Conservation (phyloP, 2,329 filamentous ascomycete species). For the Fusarium illudens region DNA sequence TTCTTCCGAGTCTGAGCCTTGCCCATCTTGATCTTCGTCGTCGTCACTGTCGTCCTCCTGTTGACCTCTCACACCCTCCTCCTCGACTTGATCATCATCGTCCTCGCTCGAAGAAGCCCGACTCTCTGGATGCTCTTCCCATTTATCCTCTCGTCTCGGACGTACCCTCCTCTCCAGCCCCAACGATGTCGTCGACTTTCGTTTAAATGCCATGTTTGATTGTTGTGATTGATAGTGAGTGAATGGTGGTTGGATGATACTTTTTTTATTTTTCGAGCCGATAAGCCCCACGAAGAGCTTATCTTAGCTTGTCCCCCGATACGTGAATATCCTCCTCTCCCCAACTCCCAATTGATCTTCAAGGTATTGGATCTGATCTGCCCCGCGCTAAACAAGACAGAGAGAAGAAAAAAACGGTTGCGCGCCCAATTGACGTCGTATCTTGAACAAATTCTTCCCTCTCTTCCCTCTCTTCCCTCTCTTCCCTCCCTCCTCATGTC, state of each 20-base stretch:
- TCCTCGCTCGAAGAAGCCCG: conserved; percentile 42
- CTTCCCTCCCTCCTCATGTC: conserved; percentile 12
- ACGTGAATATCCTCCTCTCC: conserved; percentile 21
- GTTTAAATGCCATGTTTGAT: conserved; percentile 49
- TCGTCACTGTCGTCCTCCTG: conserved; percentile 44
- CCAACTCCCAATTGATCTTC: not conserved
- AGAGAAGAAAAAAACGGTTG: conserved; percentile 5
- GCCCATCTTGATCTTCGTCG: conserved; percentile 46
- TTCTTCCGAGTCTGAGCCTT: conserved; percentile 25
- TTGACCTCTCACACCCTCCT: conserved; percentile 40
- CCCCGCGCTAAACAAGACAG: conserved; percentile 26
- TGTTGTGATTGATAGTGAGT: not conserved
- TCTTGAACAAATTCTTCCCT: too few species aligned
- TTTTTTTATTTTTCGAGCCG: conserved; percentile 24
- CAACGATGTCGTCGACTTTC: conserved; percentile 50
- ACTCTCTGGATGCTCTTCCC: conserved; percentile 50
- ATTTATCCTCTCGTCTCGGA: conserved; percentile 55
- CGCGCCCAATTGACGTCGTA: not conserved
- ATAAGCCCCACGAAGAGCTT: conserved; percentile 33
- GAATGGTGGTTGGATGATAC: not conserved
- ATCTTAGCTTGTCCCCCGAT: conserved; percentile 22
- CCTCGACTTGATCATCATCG: conserved; percentile 44
- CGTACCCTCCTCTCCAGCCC: conserved; percentile 56
- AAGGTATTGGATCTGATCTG: not conserved
- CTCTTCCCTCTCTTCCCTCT: not conserved